Evolutionary conservation across 805 yeast genomes (phyloP), one percentile per base, ranked within the genome.

Genomic region (Komagataella mondaviorum): DNA sequence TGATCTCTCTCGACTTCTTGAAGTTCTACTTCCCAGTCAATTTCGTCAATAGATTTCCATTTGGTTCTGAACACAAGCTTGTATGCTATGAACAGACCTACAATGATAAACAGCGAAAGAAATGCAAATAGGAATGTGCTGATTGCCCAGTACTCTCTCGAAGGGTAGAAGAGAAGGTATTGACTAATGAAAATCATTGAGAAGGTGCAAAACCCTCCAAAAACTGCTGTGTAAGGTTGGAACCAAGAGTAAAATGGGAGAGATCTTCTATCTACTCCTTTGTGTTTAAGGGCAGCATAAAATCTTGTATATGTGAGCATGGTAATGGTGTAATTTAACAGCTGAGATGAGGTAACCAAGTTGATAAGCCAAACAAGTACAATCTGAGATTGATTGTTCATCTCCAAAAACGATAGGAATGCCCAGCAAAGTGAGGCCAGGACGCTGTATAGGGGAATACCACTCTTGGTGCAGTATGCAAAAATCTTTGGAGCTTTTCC

Each of bases 351-450:
- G 3, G 93, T 83, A 50, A 82, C 82, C 53, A 86, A 66, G 58
- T 83, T 83, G 53, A 84, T 77, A 49, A 86, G 70, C 90, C 91
- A 86, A 59, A 72, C 73, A 55, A 86, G 71, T 3, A 85, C 93
- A 2, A 74, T 73, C 14, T 79, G 77, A 23, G 90, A 75, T 30
- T 75, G 69, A 47, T 73, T 70, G 23, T 81, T 73, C 52, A 82
- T 63, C 60, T 84, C 75, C 56, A 75, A 61, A 54, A 72, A 74
- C 3, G 77, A 70, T 4, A 75, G 57, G 44, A 71, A 64, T 2
- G 77, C 71, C 71, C 77, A 72, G 44, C 62, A 55, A 44, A 72
- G 59, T 1, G 75, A 66, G 1, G 71, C 57, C 39, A 68, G 52
- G 8, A 75, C 75, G 54, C 77, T 71, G 59, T 63, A 71, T 44